phyloP scores from a whole-genome alignment of 1,284 basidiomycete genomes.

The Vanrija sp. region DNA sequence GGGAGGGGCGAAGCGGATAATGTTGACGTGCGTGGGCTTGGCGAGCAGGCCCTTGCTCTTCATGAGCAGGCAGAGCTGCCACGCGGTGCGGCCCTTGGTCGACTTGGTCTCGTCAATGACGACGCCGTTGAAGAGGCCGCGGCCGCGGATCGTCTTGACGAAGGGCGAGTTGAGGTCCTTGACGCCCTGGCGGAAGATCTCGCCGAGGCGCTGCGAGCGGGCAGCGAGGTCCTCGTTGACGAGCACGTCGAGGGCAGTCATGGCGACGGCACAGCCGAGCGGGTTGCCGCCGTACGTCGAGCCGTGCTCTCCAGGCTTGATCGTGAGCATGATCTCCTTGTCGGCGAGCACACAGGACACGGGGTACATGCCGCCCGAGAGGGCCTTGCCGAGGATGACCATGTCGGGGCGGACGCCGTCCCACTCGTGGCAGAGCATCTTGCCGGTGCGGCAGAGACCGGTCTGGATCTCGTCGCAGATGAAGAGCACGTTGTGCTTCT shows the following conservation, averaged over 20 bases:
- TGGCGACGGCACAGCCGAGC: slow-evolving; percentile 88
- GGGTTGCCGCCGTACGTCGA: slow-evolving; percentile 95
- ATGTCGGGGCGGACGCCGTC: slow-evolving; percentile 88
- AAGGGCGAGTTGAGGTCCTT: slow-evolving; percentile 64
- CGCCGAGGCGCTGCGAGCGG: slow-evolving; percentile 73
- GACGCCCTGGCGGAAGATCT: slow-evolving; percentile 70
- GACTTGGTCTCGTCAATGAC: slow-evolving; percentile 84
- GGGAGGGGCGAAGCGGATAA: slow-evolving; percentile 89
- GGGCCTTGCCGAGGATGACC: slow-evolving; percentile 89
- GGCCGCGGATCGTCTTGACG: slow-evolving; percentile 71
- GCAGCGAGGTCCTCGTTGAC: slow-evolving; percentile 77
- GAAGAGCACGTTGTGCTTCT: slow-evolving; percentile 86
- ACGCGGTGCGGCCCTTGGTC: slow-evolving; percentile 73
- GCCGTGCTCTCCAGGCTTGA: slow-evolving; percentile 96
- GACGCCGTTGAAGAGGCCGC: slow-evolving; percentile 87
- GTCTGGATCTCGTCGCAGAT: slow-evolving; percentile 99
- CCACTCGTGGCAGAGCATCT: slow-evolving; percentile 74
- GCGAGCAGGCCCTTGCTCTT: slow-evolving; percentile 76
- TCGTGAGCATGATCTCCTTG: slow-evolving; percentile 87
- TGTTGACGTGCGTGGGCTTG: slow-evolving; percentile 81
- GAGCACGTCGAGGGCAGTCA: slow-evolving; percentile 83
- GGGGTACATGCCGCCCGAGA: slow-evolving; percentile 93
- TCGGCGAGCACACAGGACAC: slow-evolving; percentile 91
- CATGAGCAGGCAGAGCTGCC: slow-evolving; percentile 91
- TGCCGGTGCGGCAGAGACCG: slow-evolving; percentile 51